Base-by-base conservation (phyloP, 1,284 basidiomycete genomes). In the Kalmanozyma brasiliensis region DNA sequence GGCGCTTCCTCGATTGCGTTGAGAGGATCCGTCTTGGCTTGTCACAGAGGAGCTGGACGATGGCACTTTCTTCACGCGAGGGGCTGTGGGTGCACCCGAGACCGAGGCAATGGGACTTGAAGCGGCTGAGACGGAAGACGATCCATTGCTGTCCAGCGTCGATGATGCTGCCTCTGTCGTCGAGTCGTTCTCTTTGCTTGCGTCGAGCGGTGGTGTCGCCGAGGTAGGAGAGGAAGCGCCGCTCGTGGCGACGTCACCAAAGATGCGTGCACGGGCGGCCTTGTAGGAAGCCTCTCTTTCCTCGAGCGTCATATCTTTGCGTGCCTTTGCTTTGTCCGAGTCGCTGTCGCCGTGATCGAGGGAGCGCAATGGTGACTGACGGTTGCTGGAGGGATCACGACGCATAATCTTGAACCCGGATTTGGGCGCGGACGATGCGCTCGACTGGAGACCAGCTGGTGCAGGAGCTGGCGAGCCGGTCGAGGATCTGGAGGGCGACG, bases 221-320 rank as follows among this genome's bases (percentile, higher is more conserved):
- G 53, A 57, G 20, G 65, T 58, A 20, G 56, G 45, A 9, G 61
- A 57, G 16, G 48, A 36, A 0, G 62, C 42, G 20, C 37, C 46
- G 29, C 26, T 49, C 6, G 45, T 32, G 14, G 41, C 37, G 20
- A 42, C 19, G 9, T 62, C 66, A 22, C 73, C 74, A 59, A 78
- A 78, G 55, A 78, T 78, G 24, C 76, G 56, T 8, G 70, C 64
- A 13, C 76, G 52, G 3, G 76, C 76, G n/a, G 71, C 74, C 48
- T 59, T 65, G 64, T 78, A 78, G 4, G 71, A 63, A 17, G 72
- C 73, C 40, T 76, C 74, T 22, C 74, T 41, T 48, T 78, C 76
- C 46, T 76, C 69, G n/a, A 78, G 69, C 3, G 76, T 78, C 74
- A 76, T 76, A 35, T 76, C 62, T 36, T 61, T 70, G 36, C 72